Conservation (phyloP, 164 flowering plant genomes). For the Cinnamomum micranthum region DNA sequence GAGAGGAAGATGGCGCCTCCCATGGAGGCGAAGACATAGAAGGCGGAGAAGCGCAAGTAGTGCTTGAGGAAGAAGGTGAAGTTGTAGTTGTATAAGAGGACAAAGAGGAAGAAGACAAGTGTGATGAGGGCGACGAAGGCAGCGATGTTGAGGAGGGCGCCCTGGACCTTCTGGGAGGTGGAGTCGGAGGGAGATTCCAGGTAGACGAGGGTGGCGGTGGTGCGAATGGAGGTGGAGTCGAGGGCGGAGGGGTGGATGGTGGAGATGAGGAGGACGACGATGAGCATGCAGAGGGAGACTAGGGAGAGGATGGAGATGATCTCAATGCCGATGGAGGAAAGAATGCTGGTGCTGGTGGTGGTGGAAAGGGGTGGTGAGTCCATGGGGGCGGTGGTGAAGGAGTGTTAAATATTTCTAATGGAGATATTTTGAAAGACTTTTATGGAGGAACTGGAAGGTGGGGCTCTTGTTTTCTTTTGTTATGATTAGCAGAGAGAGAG, state of each 20-base stretch:
- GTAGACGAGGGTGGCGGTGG: constrained; percentile 89
- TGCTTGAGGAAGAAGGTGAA: constrained; percentile 72
- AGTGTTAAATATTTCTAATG: background rate
- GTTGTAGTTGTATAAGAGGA: constrained; percentile 75
- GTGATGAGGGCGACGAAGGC: constrained; percentile 72
- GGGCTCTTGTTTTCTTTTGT: too few species aligned
- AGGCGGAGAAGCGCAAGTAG: constrained; percentile 83
- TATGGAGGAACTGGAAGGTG: too few species aligned
- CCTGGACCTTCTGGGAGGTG: constrained; percentile 61
- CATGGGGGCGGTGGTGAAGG: background rate
- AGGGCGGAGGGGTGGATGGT: constrained; percentile 41
- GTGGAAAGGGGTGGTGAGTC: background rate
- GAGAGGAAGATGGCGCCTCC: constrained; percentile 69
- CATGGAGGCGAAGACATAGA: constrained; percentile 59
- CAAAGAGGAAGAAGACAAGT: constrained; percentile 65
- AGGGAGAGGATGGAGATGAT: constrained; percentile 79
- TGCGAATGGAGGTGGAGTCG: constrained; percentile 35
- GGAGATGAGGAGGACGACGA: constrained; percentile 77
- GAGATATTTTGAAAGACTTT: too few species aligned
- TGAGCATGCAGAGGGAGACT: constrained; percentile 84
- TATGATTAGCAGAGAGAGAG: too few species aligned
- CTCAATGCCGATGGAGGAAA: constrained; percentile 60
- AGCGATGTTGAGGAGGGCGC: constrained; percentile 66
- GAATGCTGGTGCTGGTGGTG: constrained; percentile 34
- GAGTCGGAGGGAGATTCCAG: constrained; percentile 71